A percentile compares a stretch with the other conserved stretches of the same genome.
phyloP scores from a whole-genome alignment of 306 rosid genomes.

The Lupinus albus region DNA sequence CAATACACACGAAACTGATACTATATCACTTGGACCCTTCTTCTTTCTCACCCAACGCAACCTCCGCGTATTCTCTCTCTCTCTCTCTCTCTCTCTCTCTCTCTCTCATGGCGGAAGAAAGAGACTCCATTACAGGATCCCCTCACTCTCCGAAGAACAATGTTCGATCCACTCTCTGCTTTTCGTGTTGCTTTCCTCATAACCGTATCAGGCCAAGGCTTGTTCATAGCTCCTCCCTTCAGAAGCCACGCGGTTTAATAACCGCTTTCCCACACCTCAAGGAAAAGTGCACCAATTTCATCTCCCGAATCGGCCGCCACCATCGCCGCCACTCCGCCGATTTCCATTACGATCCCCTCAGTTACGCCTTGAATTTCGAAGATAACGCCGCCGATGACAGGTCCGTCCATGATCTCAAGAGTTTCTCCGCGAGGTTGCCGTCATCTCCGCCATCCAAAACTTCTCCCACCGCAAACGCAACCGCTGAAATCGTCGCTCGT shows the following conservation, averaged over 20 bases:
- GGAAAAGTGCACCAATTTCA: constrained; percentile 54
- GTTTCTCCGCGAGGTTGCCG: constrained; percentile 67
- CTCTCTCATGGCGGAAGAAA: constrained; percentile 41
- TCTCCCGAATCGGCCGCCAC: constrained; percentile 55
- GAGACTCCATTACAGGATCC: constrained; percentile 23
- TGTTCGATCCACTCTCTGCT: constrained; percentile 51
- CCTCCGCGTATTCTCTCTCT: constrained; percentile 41
- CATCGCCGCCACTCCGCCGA: constrained; percentile 70
- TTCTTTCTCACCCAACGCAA: constrained; percentile 31
- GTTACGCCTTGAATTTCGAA: constrained; percentile 73
- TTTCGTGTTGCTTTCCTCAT: constrained; percentile 51
- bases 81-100: neutral
- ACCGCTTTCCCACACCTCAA: constrained; percentile 46
- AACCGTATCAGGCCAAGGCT: constrained; percentile 41
- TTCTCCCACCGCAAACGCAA: neutral
- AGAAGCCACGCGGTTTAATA: constrained; percentile 38
- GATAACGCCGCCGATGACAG: constrained; percentile 48
- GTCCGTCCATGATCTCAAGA: constrained; percentile 39
- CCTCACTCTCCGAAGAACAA: constrained; percentile 49
- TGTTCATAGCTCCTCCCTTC: constrained; percentile 46
- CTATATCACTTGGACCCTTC: neutral
- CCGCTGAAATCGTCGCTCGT: constrained; percentile 18
- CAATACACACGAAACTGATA: neutral
- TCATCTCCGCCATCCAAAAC: constrained; percentile 31
- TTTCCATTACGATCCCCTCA: constrained; percentile 68